Percentiles rank a stretch among this genome's conserved stretches.
These are phyloP conservation scores for Vitis labrusca DNA, from an alignment of 164 flowering plant genomes.

Conservation along the genomic window DNA sequence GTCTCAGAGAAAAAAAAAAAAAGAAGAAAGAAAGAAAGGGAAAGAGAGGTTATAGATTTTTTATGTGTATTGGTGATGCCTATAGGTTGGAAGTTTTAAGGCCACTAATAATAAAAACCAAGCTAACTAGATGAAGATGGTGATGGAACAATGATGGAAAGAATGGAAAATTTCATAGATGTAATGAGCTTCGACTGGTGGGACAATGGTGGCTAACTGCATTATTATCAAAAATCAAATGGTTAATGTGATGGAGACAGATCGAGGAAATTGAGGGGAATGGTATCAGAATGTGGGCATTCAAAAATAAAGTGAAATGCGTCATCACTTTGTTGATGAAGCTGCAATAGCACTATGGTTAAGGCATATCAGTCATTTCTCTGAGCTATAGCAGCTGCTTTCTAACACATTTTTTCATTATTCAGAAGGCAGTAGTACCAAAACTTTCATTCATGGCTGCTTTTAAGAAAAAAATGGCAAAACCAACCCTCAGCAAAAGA, in stretches of 20 bases:
- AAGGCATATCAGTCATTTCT: not conserved
- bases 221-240: not conserved
- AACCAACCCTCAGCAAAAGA: constrained; percentile 19
- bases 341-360: not conserved
- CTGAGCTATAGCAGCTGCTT: not conserved
- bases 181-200: not conserved
- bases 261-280: not conserved
- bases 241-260: constrained; percentile 2
- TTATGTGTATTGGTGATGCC: no score
- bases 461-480: constrained; percentile 16
- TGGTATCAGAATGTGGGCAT: not conserved
- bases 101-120: not conserved
- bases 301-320: not conserved
- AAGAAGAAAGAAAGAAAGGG: not conserved
- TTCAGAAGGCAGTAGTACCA: constrained; percentile 4
- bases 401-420: not conserved
- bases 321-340: not conserved
- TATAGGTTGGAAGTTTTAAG: not conserved
- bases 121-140: not conserved
- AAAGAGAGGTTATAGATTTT: not conserved
- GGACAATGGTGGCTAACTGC: not conserved
- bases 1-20: constrained; percentile 1
- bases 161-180: not conserved
- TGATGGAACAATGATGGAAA: not conserved
- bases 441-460: constrained; percentile 14